Conservation (phyloP, 2,329 filamentous ascomycete genomes). For the Thelonectria blattea region DNA sequence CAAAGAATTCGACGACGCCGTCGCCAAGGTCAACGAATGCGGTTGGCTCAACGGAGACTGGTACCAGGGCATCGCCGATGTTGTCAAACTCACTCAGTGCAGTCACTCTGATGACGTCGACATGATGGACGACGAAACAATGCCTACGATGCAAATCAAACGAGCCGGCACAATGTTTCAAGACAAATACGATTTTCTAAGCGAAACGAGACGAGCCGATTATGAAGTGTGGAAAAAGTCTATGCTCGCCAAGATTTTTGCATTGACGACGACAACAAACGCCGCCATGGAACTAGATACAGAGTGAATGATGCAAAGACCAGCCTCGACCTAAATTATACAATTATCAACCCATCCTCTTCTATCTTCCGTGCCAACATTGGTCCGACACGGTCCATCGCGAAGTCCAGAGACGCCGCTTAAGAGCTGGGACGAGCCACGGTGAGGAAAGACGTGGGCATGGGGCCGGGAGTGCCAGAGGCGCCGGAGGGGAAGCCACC, state of each 20-base stretch:
- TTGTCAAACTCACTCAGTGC: conserved; percentile 46
- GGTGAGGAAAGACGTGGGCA: conserved; percentile 22
- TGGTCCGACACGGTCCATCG: conserved; percentile 3
- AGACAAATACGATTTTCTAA: conserved; percentile 74
- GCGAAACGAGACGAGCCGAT: conserved; percentile 64
- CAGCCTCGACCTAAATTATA: conserved; percentile 35
- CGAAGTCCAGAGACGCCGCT: conserved; percentile 3
- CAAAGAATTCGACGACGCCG: conserved; percentile 66
- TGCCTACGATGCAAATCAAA: conserved; percentile 50
- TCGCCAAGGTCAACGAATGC: conserved; percentile 61
- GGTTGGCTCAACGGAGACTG: conserved; percentile 68
- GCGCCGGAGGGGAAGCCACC: conserved; percentile 8
- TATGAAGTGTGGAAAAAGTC: conserved; percentile 69
- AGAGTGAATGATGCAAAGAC: conserved; percentile 32
- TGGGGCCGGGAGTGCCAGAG: conserved; percentile 1
- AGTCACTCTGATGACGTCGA: conserved; percentile 45
- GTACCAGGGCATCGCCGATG: conserved; percentile 65
- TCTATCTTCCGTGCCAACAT: conserved; percentile 23
- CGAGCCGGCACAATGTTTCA: conserved; percentile 75
- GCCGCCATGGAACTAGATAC: conserved; percentile 46
- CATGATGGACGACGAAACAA: conserved; percentile 42
- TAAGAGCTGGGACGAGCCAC: conserved; percentile 11
- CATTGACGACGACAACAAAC: conserved; percentile 40
- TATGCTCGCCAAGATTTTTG: conserved; percentile 63
- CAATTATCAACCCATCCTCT: conserved; percentile 26